Percentiles rank a stretch among this genome's conserved stretches.
Evolutionary conservation across 1,284 basidiomycete genomes (phyloP).

Genomic region (Ceratobasidium papillatum): DNA sequence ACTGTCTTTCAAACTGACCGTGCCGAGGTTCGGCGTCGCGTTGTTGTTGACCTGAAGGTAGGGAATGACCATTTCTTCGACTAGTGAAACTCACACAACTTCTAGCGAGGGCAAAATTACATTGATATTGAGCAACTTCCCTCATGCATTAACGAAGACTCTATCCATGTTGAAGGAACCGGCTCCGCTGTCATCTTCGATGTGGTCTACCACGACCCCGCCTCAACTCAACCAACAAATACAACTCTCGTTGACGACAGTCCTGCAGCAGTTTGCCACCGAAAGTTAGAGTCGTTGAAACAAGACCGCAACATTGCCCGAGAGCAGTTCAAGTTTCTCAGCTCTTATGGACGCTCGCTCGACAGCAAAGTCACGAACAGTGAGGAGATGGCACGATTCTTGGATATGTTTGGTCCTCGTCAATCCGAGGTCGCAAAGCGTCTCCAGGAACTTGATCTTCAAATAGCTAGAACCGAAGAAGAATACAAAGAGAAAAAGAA

Average conservation of each 20-base stretch:
- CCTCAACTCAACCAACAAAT: background rate
- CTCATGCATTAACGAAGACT: constrained; percentile 46
- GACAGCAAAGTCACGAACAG: constrained; percentile 41
- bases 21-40: constrained; percentile 23
- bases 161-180: constrained; percentile 47
- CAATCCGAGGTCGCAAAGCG: constrained; percentile 38
- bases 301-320: constrained; percentile 37
- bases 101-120: constrained; percentile 47
- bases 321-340: constrained; percentile 41
- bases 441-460: constrained; percentile 28
- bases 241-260: background rate
- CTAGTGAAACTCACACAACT: background rate
- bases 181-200: constrained; percentile 47
- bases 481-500: constrained; percentile 27
- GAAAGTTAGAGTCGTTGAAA: constrained; percentile 29
- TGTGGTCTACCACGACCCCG: constrained; percentile 45
- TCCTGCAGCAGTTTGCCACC: background rate
- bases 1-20: constrained; percentile 26
- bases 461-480: constrained; percentile 40
- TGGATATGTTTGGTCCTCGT: constrained; percentile 44
- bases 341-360: constrained; percentile 44
- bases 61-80: background rate
- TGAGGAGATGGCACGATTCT: constrained; percentile 42
- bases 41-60: constrained; percentile 19
- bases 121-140: constrained; percentile 46